Base-by-base conservation (phyloP, 2,329 filamentous ascomycete species). In the Ceratocystis diversiconidia region DNA sequence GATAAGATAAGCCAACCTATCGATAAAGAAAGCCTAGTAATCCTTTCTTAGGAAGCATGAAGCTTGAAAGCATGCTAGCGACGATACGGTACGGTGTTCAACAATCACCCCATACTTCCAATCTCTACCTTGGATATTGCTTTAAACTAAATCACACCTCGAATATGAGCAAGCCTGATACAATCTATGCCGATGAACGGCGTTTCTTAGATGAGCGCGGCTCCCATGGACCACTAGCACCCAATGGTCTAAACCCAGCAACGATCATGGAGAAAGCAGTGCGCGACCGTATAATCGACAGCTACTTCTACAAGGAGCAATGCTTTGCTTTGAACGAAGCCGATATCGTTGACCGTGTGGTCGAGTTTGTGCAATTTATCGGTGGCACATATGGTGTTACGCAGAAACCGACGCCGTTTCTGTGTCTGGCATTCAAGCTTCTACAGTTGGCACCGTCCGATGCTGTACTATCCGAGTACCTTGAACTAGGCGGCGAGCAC, bases 271-370 rank as follows among this genome's bases (percentile, higher is more conserved):
- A 97, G 76, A 96, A 95, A 75, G 88, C 91, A 50, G 90, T 96
- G 70, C 89, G 89, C 73, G 94, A 99, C 76, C 91, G 94, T 73
- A 96, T 99, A 75, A 85, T 92, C 70, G 91, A 96, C 73, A 90
- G 86, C 64, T 95, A 96, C 77, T 99, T 96, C 79, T 99, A 91
- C 88, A 96, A 96, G 76, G 94, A 97, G 77, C 92, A 96, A 78
- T 96, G 94, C 75, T 99, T 97, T 76, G 94, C 89, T 52, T 81
- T 99, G 69, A 99, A 97, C 78, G 85, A 87, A 73, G 84, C 84
- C 63, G 83, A 86, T 75, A 79, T 99, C 5, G 87, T 96, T 71
- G 90, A 96, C 77, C 89, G 94, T 69, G 92, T 95, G 0, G 88
- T 90, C 30, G 88, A 92, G 71, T 82, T 86, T 75, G 82, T 99